Evolutionary conservation across 495 filamentous ascomycete species (phyloP), one percentile per base, ranked within the genome.

Genomic region (Xanthoparmelia taractica): DNA sequence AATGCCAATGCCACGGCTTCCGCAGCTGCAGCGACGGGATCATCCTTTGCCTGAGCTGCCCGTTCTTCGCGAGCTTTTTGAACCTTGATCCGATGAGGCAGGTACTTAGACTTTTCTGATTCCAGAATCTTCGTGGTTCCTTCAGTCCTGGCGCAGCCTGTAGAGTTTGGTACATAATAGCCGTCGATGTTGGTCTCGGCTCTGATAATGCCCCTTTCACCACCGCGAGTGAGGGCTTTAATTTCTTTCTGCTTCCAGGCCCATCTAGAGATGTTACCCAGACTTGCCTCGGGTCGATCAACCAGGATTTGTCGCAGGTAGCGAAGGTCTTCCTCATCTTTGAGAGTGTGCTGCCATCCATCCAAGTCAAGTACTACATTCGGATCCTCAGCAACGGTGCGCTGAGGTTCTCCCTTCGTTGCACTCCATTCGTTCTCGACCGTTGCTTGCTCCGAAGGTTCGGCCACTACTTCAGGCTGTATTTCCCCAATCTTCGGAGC

Each of bases 41-140:
- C 61, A 59, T 87, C 85, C 67, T 83, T 87, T 70, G 86, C 90
- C 59, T 82, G 83, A 8, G 89, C 90, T 74, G 95, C 87, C 17
- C 90, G 88, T 71, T 92, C 91, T 73, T 96, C 92, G 31, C 92
- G 84, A 23, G 88, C 90, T 69, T 86, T 90, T 70, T 95, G 88
- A 57, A 99, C 91, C 66, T 92, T 93, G 74, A 99, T 90, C 58
- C 95, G 91, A 79, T 99, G 94, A 11, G 95, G 94, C 3, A 99
- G 84, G 68, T 99, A 99, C 72, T 95, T 95, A 37, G 92, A 96
- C 76, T 99, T 99, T 71, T 97, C 95, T 0, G 90, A 87, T 69
- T 99, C 92, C 52, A 94, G 80, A 48, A 99, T 97, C 76, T 91
- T 93, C 75, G 92, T 93, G 58, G 88, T 85, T 25, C 91, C 92